Evolutionary conservation across 2,329 filamentous ascomycete genomes (phyloP).

Genomic region (Arthrobotrys megalospora): DNA sequence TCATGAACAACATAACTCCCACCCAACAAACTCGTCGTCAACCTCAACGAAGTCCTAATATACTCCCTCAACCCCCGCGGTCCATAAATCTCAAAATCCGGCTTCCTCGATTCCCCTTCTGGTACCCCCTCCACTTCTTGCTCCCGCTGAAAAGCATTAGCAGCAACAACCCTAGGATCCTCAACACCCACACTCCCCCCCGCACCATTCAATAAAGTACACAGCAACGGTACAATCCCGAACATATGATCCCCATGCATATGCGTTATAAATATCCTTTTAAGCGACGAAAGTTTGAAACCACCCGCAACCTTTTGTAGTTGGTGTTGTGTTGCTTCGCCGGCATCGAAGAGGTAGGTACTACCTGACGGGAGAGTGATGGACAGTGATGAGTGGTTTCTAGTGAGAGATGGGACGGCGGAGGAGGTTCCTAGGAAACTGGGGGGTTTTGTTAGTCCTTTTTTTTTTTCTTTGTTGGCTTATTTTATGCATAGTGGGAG

Average conservation of each 20-base stretch:
- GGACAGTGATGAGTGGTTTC: slow-evolving; percentile 63
- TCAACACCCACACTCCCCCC: slow-evolving; percentile 61
- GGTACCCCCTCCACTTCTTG: neutral
- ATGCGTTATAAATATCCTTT: slow-evolving; percentile 64
- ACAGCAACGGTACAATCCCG: slow-evolving; percentile 62
- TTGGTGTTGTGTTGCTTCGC: slow-evolving; percentile 63
- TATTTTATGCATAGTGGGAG: neutral
- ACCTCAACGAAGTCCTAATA: slow-evolving; percentile 55
- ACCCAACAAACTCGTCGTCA: slow-evolving; percentile 61
- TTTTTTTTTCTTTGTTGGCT: slow-evolving; percentile 4
- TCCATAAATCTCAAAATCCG: slow-evolving; percentile 62
- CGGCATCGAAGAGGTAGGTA: slow-evolving; percentile 63
- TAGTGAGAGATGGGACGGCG: slow-evolving; percentile 62
- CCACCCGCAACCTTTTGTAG: slow-evolving; percentile 60
- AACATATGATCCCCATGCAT: slow-evolving; percentile 64
- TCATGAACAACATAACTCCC: slow-evolving; percentile 62
- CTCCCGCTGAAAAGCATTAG: neutral
- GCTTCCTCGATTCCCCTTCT: slow-evolving; percentile 8
- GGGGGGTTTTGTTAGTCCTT: neutral
- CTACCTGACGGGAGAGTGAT: slow-evolving; percentile 62
- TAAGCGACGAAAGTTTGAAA: slow-evolving; percentile 50
- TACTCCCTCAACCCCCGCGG: slow-evolving; percentile 63
- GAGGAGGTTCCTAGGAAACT: slow-evolving; percentile 63
- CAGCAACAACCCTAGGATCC: slow-evolving; percentile 52
- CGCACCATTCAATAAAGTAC: slow-evolving; percentile 62